Base-by-base conservation (phyloP, 2,329 filamentous ascomycete genomes). In the Pseudohalonectria lignicola region DNA sequence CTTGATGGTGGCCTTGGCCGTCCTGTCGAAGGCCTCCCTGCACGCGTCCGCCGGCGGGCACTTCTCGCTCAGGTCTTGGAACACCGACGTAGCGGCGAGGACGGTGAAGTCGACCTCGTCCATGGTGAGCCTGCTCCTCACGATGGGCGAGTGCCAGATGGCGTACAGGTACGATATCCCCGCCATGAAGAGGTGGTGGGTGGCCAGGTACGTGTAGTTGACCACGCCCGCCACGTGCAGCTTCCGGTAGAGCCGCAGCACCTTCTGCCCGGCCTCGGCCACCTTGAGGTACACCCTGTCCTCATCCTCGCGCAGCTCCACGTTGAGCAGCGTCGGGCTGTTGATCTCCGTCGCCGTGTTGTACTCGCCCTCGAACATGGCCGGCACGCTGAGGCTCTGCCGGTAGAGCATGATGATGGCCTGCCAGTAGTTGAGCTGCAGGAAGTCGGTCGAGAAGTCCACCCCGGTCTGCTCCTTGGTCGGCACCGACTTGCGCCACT, bases 81-180 rank as follows among this genome's bases (percentile, higher is more conserved):
- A 79, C 8, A 96, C 87, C 2, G 90, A 95, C 35, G 86, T 95
- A 17, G 88, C 90, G 8, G 88, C 86, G 35, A 95, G 69, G 8
- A 96, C 85, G 1, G 90, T 96, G 51, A 94, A 94, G 55, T 96
- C 90, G n/a, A 96, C 87, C 55, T 96, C 90, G 52, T 96, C 88
- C 63, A 94, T 82, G 7, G 82, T 85, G 59, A 96, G 65, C 40
- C 85, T 79, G 55, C 82, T 87, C 50, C 90, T 76, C 36, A 96
- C 90, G 39, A 86, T 74, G 5, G 86, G 79, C 10, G 90, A 95
- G 60, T 96, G 90, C 90, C 90, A 96, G 41, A 96, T 92, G 16
- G 92, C 88, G 59, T 95, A 96, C 2, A 96, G 70, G 57, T 95
- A 96, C 18, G 90, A 94, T 42, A 96, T 81, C 61, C 88, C 90